phyloP scores from a whole-genome alignment of 2,329 filamentous ascomycete species.

The Ceratocystis harringtonii region DNA sequence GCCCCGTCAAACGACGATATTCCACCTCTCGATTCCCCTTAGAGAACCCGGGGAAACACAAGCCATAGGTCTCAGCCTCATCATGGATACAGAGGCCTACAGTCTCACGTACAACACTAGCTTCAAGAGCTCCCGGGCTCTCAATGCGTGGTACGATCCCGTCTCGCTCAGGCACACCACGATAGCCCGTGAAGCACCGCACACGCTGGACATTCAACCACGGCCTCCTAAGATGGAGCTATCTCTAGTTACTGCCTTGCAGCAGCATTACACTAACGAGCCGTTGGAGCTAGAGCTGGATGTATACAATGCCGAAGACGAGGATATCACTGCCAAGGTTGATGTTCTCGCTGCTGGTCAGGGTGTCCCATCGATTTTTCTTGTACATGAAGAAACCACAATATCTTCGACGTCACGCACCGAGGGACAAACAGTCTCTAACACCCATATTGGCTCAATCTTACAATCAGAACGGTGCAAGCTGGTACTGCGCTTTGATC shows the following conservation, averaged over 20 bases:
- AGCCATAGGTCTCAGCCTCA: constrained; percentile 47
- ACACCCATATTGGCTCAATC: constrained; percentile 34
- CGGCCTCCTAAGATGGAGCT: constrained; percentile 87
- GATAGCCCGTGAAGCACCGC: constrained; percentile 34
- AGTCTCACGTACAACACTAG: constrained; percentile 50
- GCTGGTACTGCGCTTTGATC: constrained; percentile 35
- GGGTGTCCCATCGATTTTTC: constrained; percentile 32
- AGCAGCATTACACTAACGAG: constrained; percentile 79
- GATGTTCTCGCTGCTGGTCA: constrained; percentile 53
- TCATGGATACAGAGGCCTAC: constrained; percentile 50
- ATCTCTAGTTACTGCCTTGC: constrained; percentile 42
- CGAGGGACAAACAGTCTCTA: constrained; percentile 31
- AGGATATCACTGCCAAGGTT: constrained; percentile 56
- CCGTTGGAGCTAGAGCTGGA: constrained; percentile 51
- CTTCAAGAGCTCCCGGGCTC: constrained; percentile 30
- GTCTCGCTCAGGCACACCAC: constrained; percentile 29
- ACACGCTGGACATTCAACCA: constrained; percentile 58
- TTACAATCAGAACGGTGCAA: constrained; percentile 29
- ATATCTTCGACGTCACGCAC: constrained; percentile 23
- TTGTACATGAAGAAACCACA: constrained; percentile 27
- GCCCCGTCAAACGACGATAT: constrained; percentile 53
- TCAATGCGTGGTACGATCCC: constrained; percentile 37
- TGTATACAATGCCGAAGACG: constrained; percentile 69
- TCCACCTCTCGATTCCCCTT: constrained; percentile 56
- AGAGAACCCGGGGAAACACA: constrained; percentile 68